Evolutionary conservation across 805 yeast genomes (phyloP).

Genomic region (Hanseniaspora clermontiae): DNA sequence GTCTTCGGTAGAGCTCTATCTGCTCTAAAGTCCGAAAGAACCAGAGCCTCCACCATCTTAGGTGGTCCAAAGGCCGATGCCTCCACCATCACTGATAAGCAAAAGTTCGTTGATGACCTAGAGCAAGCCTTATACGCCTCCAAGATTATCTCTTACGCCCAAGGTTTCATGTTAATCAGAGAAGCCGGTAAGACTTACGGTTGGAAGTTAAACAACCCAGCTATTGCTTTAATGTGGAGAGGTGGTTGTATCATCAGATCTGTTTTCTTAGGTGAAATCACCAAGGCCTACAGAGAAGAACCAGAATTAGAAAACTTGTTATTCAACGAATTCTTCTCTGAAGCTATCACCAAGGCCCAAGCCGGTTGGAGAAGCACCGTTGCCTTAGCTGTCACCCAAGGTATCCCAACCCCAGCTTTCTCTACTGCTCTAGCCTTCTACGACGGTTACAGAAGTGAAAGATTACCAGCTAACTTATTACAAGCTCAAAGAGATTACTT

Average conservation of each 20-base stretch:
- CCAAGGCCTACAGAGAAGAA: slow-evolving; percentile 86
- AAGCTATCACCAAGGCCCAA: slow-evolving; percentile 89
- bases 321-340: slow-evolving; percentile 87
- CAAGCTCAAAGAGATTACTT: slow-evolving; percentile 99
- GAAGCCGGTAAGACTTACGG: slow-evolving; percentile 95
- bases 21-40: slow-evolving; percentile 84
- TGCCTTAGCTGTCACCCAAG: slow-evolving; percentile 63
- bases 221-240: slow-evolving; percentile 99
- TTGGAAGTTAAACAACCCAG: slow-evolving; percentile 96
- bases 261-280: slow-evolving; percentile 92
- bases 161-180: slow-evolving; percentile 98
- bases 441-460: slow-evolving; percentile 95
- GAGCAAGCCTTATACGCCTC: slow-evolving; percentile 98
- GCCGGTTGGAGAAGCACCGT: slow-evolving; percentile 87
- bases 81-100: slow-evolving; percentile 57
- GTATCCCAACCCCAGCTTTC: slow-evolving; percentile 97
- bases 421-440: slow-evolving; percentile 92
- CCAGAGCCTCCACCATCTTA: slow-evolving; percentile 63
- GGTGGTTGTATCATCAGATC: slow-evolving; percentile 99
- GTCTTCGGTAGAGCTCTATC: slow-evolving; percentile 94
- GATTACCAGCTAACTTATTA: slow-evolving; percentile 91
- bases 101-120: slow-evolving; percentile 77
- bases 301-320: slow-evolving; percentile 90
- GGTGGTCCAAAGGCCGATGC: slow-evolving; percentile 59
- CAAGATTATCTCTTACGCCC: slow-evolving; percentile 95